Base-by-base conservation (phyloP, 2,329 filamentous ascomycete species). In the Tolypocladium ovalisporum region DNA sequence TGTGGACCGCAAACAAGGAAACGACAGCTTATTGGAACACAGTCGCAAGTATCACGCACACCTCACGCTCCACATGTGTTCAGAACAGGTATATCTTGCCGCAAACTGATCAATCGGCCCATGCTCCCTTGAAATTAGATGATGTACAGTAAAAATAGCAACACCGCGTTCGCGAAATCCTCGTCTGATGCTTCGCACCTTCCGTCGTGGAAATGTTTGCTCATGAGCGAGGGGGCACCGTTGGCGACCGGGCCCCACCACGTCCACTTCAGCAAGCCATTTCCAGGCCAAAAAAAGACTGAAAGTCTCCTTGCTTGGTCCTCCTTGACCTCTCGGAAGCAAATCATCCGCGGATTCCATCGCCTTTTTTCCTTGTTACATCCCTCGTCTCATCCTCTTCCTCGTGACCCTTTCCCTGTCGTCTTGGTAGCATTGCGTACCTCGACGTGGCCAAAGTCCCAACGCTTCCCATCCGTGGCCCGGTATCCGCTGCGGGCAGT, bases 91-190 rank as follows among this genome's bases (percentile, higher is more conserved):
- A 58, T 57, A 53, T 55, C 60, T 61, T 59, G 59, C 57, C 51
- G 49, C 52, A 52, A 60, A 54, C 55, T 57, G 47, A 56, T 56
- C n/a, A 54, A 55, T 54, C 56, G 55, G 52, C 57, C 58, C 56
- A 54, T 58, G 56, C 57, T 57, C 58, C 62, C 39, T 39, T 32
- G 37, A 57, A 61, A 63, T 62, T 64, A 65, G 60, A 65, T 64
- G 61, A 61, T 64, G 61, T 65, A 65, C 64, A 65, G 55, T 60
- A 61, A 62, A 56, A 59, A 61, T 54, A 58, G 52, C 40, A 40
- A 29, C 40, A 56, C 51, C 56, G 24, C 35, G 47, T 49, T 27
- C 24, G n/a, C 49, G 49, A 39, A 47, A 53, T n/a, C 22, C 34
- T 29, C 36, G n/a, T 57, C 40, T 19, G 44, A 12, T 42, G 40